Base-by-base conservation (phyloP, 2,329 filamentous ascomycete genomes). In the Neofusicoccum umdonicola region DNA sequence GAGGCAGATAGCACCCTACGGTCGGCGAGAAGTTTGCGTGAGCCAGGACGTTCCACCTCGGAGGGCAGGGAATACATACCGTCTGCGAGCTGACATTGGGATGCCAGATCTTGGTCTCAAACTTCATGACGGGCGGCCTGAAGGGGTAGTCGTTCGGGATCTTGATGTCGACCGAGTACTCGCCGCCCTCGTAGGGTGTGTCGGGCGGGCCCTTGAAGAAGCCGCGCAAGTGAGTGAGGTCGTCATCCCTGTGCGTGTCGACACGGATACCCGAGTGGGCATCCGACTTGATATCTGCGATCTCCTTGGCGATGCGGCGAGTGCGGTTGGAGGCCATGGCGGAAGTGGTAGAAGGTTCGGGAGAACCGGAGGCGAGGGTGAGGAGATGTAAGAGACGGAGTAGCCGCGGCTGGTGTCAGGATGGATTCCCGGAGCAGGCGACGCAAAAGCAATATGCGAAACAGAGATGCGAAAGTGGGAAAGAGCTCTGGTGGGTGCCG, bases 51-150 rank as follows among this genome's bases (percentile, higher is more conserved):
- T 12, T 19, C 22, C n/a, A 50, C 22, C n/a, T 19, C 2, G 4
- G 12, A 22, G 17, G 27, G 56, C 11, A 19, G 22, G 17, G 11
- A 54, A 27, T 27, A 83, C 88, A 73, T 80, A 96, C 93, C 45
- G 93, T 97, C 76, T 95, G 90, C 73, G 90, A 94, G 83, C 91
- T 96, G 80, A 99, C 87, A 74, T 99, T 99, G 39, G 95, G 95
- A 77, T 99, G 95, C 93, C 93, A 99, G 71, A 98, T 90, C 78
- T 90, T 93, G 68, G 95, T 99, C 68, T 90, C 86, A 74, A 98
- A 98, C 71, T 87, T 90, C 90, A 99, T 98, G 66, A 87, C 78
- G 4, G 95, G 95, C 3, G 94, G 92, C 71, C 93, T 90, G 81
- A 99, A 99, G 0, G 95, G 95, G 73, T 99, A 99, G 70, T 91